Percentiles rank a stretch among this genome's conserved stretches.
Evolutionary conservation across 176 grass and related monocot genomes (phyloP).

Genomic region (Calamus simplicifolius): DNA sequence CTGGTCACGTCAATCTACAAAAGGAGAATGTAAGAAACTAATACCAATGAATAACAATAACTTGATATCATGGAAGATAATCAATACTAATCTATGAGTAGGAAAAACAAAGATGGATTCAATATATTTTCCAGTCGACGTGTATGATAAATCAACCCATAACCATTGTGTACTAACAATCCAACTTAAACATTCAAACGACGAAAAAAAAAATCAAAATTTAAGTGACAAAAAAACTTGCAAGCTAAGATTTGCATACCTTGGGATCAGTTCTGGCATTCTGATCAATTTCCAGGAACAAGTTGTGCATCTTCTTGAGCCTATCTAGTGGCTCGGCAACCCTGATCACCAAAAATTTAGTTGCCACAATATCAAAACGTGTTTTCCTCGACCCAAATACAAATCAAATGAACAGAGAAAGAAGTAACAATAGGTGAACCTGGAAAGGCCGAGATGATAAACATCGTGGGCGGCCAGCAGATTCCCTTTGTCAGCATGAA

Average conservation of each 20-base stretch:
- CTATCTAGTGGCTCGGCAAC: conserved; percentile 63
- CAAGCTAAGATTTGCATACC: conserved; percentile 30
- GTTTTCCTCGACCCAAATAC: not conserved
- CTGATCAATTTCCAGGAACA: conserved; percentile 37
- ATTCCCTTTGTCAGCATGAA: conserved; percentile 37
- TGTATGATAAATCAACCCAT: conserved; percentile 15
- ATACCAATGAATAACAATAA: not conserved
- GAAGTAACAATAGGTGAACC: conserved; percentile 28
- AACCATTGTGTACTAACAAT: conserved; percentile 1
- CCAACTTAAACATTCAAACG: not conserved
- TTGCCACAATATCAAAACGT: conserved; percentile 8
- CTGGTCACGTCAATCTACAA: conserved; percentile 31
- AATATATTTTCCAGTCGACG: too few relatives aligned
- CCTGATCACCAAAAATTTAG: conserved; percentile 29
- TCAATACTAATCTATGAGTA: not conserved
- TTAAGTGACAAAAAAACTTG: not conserved
- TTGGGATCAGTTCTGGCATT: conserved; percentile 35
- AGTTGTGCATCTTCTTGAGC: conserved; percentile 54
- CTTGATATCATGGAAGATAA: not conserved
- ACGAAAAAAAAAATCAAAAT: too few relatives aligned
- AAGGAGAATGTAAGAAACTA: conserved; percentile 17
- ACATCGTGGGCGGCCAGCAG: conserved; percentile 56
- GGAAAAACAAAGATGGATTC: too few relatives aligned
- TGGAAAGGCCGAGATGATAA: conserved; percentile 47
- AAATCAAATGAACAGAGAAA: conserved; percentile 1